Conservation (phyloP, 2,329 filamentous ascomycete genomes). For the Parascedosporium putredinis region DNA sequence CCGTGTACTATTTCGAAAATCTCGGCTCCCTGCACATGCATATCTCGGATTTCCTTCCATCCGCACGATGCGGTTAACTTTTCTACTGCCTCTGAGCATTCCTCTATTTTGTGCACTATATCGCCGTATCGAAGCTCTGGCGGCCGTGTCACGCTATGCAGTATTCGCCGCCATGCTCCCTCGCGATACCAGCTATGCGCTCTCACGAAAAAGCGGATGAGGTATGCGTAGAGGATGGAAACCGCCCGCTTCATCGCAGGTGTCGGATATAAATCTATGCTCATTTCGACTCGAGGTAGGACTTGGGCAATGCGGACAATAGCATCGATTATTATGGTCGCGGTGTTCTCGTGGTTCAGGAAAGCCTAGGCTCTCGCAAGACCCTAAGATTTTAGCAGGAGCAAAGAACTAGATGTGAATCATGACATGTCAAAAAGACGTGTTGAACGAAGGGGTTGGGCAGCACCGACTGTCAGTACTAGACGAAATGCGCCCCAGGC, state of each 20-base stretch:
- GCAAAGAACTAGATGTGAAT: no score
- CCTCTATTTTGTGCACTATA: no score
- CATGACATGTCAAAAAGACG: no score
- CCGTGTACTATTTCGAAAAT: no score
- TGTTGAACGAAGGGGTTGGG: neutral
- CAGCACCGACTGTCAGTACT: conserved; percentile 13
- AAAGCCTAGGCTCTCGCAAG: no score
- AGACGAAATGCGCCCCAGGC: conserved; percentile 18
- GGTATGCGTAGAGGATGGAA: neutral
- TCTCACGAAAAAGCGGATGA: neutral
- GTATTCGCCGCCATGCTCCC: neutral
- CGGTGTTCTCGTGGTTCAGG: neutral
- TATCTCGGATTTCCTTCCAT: no score
- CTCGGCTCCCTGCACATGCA: no score
- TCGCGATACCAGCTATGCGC: neutral
- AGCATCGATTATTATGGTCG: neutral
- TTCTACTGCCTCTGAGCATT: no score
- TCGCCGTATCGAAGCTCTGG: neutral
- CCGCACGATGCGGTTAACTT: no score
- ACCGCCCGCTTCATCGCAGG: neutral
- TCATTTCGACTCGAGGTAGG: neutral
- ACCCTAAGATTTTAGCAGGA: no score
- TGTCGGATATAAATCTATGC: neutral
- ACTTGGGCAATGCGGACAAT: neutral
- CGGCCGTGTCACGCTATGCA: neutral